phyloP scores from a whole-genome alignment of 2,329 filamentous ascomycete species.

The Chrysoporthe cubensis region DNA sequence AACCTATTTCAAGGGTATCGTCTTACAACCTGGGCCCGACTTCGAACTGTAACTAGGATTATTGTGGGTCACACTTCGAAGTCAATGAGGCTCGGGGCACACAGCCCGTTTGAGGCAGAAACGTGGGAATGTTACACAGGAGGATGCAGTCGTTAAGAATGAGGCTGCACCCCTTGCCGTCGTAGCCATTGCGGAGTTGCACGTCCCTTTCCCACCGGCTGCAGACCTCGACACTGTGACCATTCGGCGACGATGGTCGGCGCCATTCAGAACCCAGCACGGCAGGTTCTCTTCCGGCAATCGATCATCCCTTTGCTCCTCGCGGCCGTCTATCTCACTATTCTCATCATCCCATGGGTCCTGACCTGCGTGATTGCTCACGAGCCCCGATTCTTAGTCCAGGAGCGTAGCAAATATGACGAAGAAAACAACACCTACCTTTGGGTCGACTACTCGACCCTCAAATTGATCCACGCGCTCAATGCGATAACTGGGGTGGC shows the following conservation, averaged over 20 bases:
- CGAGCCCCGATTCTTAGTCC: neutral
- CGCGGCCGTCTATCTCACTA: constrained; percentile 11
- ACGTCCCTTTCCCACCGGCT: neutral
- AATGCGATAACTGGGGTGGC: constrained; percentile 27
- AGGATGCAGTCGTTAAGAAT: neutral
- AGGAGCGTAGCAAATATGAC: neutral
- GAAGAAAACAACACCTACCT: neutral
- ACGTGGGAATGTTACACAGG: neutral
- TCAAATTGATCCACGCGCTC: constrained; percentile 12
- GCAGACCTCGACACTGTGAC: neutral
- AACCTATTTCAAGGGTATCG: neutral
- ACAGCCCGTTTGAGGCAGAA: neutral
- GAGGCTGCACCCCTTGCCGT: neutral
- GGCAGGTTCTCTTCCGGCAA: constrained; percentile 3
- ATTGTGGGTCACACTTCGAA: neutral
- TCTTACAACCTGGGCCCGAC: neutral
- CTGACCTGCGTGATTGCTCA: constrained; percentile 15
- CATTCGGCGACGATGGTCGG: constrained; percentile 6
- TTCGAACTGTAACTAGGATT: neutral
- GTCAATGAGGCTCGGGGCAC: neutral
- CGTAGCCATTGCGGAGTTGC: neutral
- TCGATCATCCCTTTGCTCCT: neutral
- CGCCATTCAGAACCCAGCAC: neutral
- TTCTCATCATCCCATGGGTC: constrained; percentile 18
- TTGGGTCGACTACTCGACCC: neutral